Evolutionary conservation across 257 asterid genomes (phyloP).

Genomic region (Solanum chiquidenum): DNA sequence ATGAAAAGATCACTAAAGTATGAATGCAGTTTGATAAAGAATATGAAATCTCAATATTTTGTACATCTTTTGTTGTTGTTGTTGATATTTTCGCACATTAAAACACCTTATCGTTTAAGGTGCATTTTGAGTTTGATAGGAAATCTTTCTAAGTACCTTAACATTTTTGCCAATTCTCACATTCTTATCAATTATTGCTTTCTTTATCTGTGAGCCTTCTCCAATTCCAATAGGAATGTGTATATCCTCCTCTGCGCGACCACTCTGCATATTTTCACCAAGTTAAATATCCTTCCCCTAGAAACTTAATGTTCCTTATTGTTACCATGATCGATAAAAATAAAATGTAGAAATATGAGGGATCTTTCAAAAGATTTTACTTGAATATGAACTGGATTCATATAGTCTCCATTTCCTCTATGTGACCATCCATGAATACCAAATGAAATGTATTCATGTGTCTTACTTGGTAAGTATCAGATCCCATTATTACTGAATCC

Average conservation of each 20-base stretch:
- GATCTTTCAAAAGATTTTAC: not conserved
- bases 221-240: slow-evolving; percentile 65
- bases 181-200: slow-evolving; percentile 68
- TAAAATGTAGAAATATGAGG: not conserved
- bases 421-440: not conserved
- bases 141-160: slow-evolving; percentile 31
- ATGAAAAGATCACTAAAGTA: not conserved
- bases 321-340: not conserved
- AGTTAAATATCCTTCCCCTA: not conserved
- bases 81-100: not conserved
- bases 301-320: not conserved
- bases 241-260: slow-evolving; percentile 14
- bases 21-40: not conserved
- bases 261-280: slow-evolving; percentile 21
- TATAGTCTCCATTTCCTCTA: not conserved
- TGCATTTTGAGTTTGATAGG: not conserved
- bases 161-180: slow-evolving; percentile 86
- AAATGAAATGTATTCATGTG: not conserved
- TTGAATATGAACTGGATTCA: not conserved
- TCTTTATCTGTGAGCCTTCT: slow-evolving; percentile 50
- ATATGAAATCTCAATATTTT: not conserved
- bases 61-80: not conserved
- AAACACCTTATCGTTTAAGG: not conserved
- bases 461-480: slow-evolving; percentile 58
- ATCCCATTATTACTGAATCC: slow-evolving; percentile 78